Conservation (phyloP, 1,284 basidiomycete species). For the Anthracocystis setariae region DNA sequence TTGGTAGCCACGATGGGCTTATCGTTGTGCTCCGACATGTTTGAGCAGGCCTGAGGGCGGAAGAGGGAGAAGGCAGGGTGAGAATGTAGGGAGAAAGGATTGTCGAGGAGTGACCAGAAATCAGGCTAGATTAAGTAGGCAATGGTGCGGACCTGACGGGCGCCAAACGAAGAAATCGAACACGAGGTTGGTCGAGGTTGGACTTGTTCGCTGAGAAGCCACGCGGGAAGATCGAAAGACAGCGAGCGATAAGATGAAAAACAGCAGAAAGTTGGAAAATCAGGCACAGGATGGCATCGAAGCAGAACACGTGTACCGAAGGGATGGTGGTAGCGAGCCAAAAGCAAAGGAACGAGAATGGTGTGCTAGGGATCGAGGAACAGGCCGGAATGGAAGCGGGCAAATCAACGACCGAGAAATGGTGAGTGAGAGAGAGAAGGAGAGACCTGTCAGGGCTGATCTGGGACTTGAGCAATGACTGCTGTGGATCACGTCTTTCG, state of each 20-base stretch:
- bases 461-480: background rate
- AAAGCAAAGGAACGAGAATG: background rate
- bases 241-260: background rate
- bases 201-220: background rate
- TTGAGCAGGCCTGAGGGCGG: background rate
- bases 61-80: no score
- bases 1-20: background rate
- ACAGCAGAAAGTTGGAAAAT: background rate
- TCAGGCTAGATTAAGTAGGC: background rate
- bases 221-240: background rate
- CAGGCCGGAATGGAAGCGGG: background rate
- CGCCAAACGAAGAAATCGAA: background rate
- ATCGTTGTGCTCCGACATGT: conserved; percentile 12
- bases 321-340: background rate
- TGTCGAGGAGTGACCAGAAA: background rate
- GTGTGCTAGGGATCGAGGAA: background rate
- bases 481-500: background rate
- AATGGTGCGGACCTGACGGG: background rate
- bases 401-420: background rate
- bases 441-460: no score
- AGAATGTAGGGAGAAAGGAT: no score
- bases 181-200: background rate
- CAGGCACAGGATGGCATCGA: background rate
- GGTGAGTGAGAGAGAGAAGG: no score
- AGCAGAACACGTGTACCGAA: background rate